These are phyloP conservation scores for Aleurites moluccanus DNA, from an alignment of 441 rosid species.

Conservation along the genomic window DNA sequence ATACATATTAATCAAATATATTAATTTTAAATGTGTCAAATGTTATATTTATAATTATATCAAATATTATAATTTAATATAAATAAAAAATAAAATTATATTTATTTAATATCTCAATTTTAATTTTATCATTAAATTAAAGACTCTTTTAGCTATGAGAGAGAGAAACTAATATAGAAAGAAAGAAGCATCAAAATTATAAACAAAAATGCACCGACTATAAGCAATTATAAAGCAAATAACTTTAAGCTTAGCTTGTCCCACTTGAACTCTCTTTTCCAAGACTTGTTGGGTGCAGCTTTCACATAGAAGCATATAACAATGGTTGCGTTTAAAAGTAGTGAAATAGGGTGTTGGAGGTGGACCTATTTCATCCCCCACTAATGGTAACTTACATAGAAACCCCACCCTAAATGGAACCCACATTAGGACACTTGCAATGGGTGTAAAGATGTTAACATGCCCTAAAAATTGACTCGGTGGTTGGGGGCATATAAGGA, in stretches of 20 bases:
- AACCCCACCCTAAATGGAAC: conserved; percentile 6
- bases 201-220: conserved; percentile 33
- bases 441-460: neutral
- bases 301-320: conserved; percentile 32
- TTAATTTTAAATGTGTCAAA: no score
- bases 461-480: conserved; percentile 24
- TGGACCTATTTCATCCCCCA: conserved; percentile 32
- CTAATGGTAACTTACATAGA: conserved; percentile 19
- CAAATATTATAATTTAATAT: no score
- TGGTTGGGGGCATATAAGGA: conserved; percentile 8
- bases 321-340: conserved; percentile 40
- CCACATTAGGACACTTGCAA: conserved; percentile 4
- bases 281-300: conserved; percentile 17
- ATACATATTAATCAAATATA: no score
- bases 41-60: no score
- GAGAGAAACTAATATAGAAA: no score
- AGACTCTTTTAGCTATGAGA: no score
- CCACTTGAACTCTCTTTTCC: conserved; percentile 34
- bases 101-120: no score
- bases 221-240: conserved; percentile 1
- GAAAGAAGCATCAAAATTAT: neutral
- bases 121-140: no score
- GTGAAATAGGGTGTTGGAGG: neutral
- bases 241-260: conserved; percentile 26
- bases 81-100: no score